Evolutionary conservation across 768 basidiomycete species (phyloP), one percentile per base, ranked within the genome.

Genomic region (Pleurotus tuber-regium): DNA sequence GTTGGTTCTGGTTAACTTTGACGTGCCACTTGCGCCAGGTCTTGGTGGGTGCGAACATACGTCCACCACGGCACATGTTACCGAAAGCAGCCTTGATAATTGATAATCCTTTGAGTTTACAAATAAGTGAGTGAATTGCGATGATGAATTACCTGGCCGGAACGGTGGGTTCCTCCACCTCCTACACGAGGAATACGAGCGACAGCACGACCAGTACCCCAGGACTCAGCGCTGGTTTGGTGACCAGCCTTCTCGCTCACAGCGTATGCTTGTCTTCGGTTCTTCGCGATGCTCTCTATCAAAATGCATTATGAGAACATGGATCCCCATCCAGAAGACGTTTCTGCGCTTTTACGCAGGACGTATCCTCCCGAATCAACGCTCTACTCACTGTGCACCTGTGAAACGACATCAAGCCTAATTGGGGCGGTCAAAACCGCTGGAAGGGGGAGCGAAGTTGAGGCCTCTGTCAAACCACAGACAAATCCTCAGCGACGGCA

Each of bases 11-110:
- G 86, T 95, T 95, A 55, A 98, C 91, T 79, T 98, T 99, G 79
- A 98, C 90, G 77, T 99, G 97, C 97, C 97, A 99, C 72, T 86
- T 95, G 75, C 96, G 89, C 96, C 95, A 98, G 68, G 85, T 91
- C 81, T 97, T 98, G 76, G 96, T 98, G 14, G 97, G 97, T 24
- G 96, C 96, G 74, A 99, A 98, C 97, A 99, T 98, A 68, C 97
- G 93, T 79, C 97, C 97, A 67, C 97, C 96, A 73, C 97, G 91
- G 82, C 96, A 98, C 97, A 99, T 98, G 89, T 98, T 98, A 66
- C 97, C 97, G 77, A 98, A 98, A 26, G 97, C 97, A 70, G 92
- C 97, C 88, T 96, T 51, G 21, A 29, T n/a, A n/a, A n/a, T n/a
- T n/a, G n/a, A n/a, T n/a, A n/a, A n/a, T n/a, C n/a, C n/a, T n/a